These are phyloP conservation scores for Tricholoma hemisulphureum DNA, from an alignment of 768 basidiomycete genomes.

Conservation along the genomic window DNA sequence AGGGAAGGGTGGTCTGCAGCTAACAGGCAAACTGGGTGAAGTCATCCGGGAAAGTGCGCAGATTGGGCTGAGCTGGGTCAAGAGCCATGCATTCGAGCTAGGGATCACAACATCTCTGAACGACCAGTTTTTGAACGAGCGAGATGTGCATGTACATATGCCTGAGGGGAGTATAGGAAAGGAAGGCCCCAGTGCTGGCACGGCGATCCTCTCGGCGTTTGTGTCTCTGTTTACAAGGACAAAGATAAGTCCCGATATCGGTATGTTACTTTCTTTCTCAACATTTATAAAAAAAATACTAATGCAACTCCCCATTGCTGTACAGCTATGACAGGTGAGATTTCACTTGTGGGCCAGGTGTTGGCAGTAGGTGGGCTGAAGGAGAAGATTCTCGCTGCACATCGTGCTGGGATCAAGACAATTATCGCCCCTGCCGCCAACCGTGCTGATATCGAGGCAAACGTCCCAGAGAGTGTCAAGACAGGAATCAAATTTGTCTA, in stretches of 20 bases:
- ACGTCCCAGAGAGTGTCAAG: constrained; percentile 95
- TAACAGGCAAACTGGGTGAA: constrained; percentile 97
- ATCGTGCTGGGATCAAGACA: constrained; percentile 94
- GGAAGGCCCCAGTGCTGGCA: constrained; percentile 96
- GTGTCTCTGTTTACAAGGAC: constrained; percentile 90
- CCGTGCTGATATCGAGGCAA: constrained; percentile 93
- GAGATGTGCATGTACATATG: constrained; percentile 96
- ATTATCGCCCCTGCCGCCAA: constrained; percentile 86
- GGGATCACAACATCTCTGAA: constrained; percentile 74
- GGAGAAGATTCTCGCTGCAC: constrained; percentile 95
- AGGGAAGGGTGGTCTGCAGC: constrained; percentile 86
- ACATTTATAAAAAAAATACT: not conserved
- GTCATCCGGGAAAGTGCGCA: constrained; percentile 97
- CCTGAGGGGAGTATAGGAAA: constrained; percentile 91
- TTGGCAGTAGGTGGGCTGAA: constrained; percentile 95
- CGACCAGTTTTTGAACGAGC: constrained; percentile 80
- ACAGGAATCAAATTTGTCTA: constrained; percentile 93
- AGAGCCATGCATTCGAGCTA: constrained; percentile 83
- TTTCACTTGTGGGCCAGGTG: constrained; percentile 94
- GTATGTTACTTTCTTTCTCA: constrained; percentile 41
- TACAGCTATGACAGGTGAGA: constrained; percentile 96
- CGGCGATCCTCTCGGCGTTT: constrained; percentile 87
- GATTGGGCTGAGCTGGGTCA: constrained; percentile 92
- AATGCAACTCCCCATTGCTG: not conserved
- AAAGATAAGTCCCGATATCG: constrained; percentile 82